Evolutionary conservation across 768 basidiomycete species (phyloP).

Genomic region (Mycena galopus): DNA sequence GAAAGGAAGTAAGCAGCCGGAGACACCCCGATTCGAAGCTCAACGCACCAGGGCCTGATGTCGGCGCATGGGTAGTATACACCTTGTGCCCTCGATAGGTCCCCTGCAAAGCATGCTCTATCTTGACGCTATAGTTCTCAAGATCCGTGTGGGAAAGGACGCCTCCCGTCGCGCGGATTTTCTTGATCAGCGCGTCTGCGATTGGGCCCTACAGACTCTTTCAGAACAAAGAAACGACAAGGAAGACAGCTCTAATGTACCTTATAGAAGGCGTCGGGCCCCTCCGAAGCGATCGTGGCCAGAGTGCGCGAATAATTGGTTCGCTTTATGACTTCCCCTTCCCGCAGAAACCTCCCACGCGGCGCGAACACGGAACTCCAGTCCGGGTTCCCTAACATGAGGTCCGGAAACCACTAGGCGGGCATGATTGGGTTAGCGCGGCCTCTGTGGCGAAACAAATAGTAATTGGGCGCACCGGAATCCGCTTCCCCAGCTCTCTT

Average conservation of each 20-base stretch:
- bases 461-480: slow-evolving; percentile 63
- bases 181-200: slow-evolving; percentile 82
- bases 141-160: slow-evolving; percentile 85
- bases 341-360: slow-evolving; percentile 72
- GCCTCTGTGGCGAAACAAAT: neutral
- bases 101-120: slow-evolving; percentile 81
- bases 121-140: slow-evolving; percentile 74
- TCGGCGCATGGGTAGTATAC: slow-evolving; percentile 89
- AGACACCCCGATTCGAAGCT: neutral
- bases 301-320: slow-evolving; percentile 86
- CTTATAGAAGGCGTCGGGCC: slow-evolving; percentile 87
- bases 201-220: slow-evolving; percentile 73
- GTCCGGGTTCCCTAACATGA: slow-evolving; percentile 77
- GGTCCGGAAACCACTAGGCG: slow-evolving; percentile 56
- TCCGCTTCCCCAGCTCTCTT: slow-evolving; percentile 78
- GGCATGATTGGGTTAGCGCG: neutral
- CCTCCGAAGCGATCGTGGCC: slow-evolving; percentile 77
- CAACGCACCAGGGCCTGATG: slow-evolving; percentile 77
- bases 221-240: slow-evolving; percentile 31
- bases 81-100: slow-evolving; percentile 83
- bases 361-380: slow-evolving; percentile 91
- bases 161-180: slow-evolving; percentile 80
- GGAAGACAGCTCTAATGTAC: slow-evolving; percentile 50
- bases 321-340: slow-evolving; percentile 82
- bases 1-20: neutral